Percentiles rank a stretch among this genome's conserved stretches.
Conservation (phyloP, 345 rosid genomes). For the Populus pruinosa region DNA sequence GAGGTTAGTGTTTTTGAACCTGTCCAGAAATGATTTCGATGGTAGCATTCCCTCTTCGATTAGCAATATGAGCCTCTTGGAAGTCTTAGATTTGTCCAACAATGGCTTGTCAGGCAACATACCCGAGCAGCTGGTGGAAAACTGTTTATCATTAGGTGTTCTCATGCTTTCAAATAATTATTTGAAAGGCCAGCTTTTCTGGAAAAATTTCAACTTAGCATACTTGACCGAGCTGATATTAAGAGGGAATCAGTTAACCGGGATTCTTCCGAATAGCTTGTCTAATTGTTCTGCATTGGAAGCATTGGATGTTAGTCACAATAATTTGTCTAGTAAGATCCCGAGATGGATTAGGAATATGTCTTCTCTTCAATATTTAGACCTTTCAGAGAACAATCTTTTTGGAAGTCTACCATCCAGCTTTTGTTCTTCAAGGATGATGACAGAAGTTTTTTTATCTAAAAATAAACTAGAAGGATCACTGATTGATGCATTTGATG, state of each 20-base stretch:
- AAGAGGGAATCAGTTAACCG: background rate
- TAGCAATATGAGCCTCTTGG: no score
- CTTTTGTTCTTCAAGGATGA: background rate
- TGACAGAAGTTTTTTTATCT: background rate
- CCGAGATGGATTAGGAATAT: background rate
- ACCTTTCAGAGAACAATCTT: background rate
- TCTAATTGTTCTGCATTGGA: fast-evolving
- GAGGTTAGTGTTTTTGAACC: no score
- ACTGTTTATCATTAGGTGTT: no score
- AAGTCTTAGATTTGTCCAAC: no score
- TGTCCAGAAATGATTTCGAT: no score
- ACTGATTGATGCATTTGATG: background rate
- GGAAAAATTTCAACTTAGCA: background rate
- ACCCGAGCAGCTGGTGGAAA: no score
- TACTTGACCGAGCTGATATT: background rate
- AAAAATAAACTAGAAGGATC: constrained; percentile 7
- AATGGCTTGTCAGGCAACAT: no score
- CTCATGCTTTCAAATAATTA: background rate
- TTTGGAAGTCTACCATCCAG: background rate
- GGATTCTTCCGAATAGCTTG: background rate
- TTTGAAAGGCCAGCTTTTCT: background rate
- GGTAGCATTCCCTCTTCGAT: no score
- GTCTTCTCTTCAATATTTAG: background rate
- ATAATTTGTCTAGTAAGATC: background rate
- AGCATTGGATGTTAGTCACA: background rate